Evolutionary conservation across 2,329 filamentous ascomycete genomes (phyloP).

Genomic region (Plectosphaerella cucumerina): DNA sequence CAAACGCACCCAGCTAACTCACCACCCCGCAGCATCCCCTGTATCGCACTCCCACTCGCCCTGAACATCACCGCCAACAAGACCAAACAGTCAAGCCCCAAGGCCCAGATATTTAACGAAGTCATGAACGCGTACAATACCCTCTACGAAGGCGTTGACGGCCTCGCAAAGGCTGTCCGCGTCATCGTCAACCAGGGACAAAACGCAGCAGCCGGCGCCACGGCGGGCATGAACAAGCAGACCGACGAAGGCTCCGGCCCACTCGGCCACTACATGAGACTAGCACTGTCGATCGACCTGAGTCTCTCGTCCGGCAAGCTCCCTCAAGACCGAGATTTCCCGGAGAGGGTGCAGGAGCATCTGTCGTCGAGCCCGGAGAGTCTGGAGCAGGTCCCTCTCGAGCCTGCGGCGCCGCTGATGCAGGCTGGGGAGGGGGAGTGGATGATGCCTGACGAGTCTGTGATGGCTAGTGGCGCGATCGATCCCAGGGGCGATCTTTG

Average conservation of each 20-base stretch:
- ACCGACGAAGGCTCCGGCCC: neutral
- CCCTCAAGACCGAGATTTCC: neutral
- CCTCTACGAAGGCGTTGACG: constrained; percentile 1
- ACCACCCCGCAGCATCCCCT: neutral
- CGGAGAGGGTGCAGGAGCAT: neutral
- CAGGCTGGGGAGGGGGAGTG: neutral
- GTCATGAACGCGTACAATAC: neutral
- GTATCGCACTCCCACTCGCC: neutral
- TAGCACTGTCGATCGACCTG: constrained; percentile 1
- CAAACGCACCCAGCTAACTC: neutral
- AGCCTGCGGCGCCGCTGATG: neutral
- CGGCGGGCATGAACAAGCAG: neutral
- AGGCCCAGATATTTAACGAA: neutral
- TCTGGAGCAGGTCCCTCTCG: neutral
- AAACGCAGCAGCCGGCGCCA: neutral
- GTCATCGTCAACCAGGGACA: constrained; percentile 1
- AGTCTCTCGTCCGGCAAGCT: neutral
- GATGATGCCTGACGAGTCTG: neutral
- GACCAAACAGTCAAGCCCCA: neutral
- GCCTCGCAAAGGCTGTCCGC: neutral
- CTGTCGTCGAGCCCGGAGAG: neutral
- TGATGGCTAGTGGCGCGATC: neutral
- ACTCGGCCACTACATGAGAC: neutral
- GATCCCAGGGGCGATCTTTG: neutral
- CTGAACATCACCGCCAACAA: neutral